Base-by-base conservation (phyloP, 345 rosid species). In the Cardamine resedifolia region DNA sequence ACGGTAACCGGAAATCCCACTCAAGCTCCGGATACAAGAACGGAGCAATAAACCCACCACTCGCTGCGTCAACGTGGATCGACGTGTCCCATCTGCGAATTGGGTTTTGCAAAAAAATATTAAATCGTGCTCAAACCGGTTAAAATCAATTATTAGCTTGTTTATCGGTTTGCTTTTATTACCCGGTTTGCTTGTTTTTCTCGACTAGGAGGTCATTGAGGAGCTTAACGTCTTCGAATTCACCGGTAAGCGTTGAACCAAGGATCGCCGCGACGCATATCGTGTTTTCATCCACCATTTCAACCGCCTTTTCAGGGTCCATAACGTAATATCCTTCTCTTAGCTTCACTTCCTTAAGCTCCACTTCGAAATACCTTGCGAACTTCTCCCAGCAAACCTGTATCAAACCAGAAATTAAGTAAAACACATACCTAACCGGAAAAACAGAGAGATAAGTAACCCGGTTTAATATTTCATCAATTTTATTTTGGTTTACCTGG, bases 371-470 rank as follows among this genome's bases (percentile, higher is more conserved):
- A 52, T 86, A 86, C 83, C 87, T 81, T 4, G 90, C 90, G 27
- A 85, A 85, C 67, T 85, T 85, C 82, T 85, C 87, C 90, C 90
- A 85, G 62, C 90, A 85, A 10, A 85, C 87, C 88, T 79, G 75
- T 39, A 31, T 62, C 6, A 5, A 75, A 75, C 70, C 79, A 6
- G n/a, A 57, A 11, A 6, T n/a, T n/a, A n/a, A n/a, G n/a, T n/a
- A n/a, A n/a, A n/a, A n/a, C n/a, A n/a, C n/a, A n/a, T n/a, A n/a
- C n/a, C n/a, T n/a, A n/a, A n/a, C n/a, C n/a, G n/a, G n/a, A n/a
- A n/a, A n/a, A n/a, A n/a, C n/a, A n/a, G n/a, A n/a, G n/a, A n/a
- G n/a, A n/a, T n/a, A n/a, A n/a, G n/a, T n/a, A n/a, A n/a, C n/a
- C n/a, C 36, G 52, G 61, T 57, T 49, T 27, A 30, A 8, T 27